Base-by-base conservation (phyloP, 345 rosid species). In the Hypericum androsaemum region DNA sequence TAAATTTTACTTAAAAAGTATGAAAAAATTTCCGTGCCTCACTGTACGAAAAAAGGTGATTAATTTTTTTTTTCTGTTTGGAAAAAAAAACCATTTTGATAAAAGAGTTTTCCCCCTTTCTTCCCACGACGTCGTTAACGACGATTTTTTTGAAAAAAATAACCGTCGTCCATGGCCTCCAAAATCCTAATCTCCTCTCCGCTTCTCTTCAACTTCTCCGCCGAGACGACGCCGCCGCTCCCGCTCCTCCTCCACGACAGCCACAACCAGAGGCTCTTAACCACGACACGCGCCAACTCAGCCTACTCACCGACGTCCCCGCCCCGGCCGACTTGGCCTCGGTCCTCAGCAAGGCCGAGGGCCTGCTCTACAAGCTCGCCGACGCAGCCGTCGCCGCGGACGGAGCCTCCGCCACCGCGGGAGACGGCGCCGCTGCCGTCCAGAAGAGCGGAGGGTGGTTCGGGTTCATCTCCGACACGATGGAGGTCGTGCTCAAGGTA, bases 401-500 rank as follows among this genome's bases (percentile, higher is more conserved):
- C 11, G 80, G 66, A 13, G 64, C 68, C 52, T 73, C 70, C 7
- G 35, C 83, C 16, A 55, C 53, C 41, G 62, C 92, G 1, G n/a
- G n/a, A n/a, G n/a, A n/a, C n/a, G 94, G 78, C 44, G 65, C 69
- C 5, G 67, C 74, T 28, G 74, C 62, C 7, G 50, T 46, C 12
- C 94, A 81, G 66, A 92, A 85, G 77, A 82, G 46, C 56, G 89
- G 95, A 6, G 89, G 96, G 6, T 92, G 96, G 96, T 88, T 92
- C 58, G 89, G 89, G 7, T 88, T 88, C 39, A 85, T 92, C 66
- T 77, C 98, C 7, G 94, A 92, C 10, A 68, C 66, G 11, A 88
- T 88, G 98, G 98, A 92, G 58, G 50, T 78, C 49, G 95, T 88
- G 28, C 96, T 88, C 44, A 92, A 87, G 89, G 98, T 84, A 59